Base-by-base conservation (phyloP, 2,329 filamentous ascomycete species). In the Epichloe sp. region DNA sequence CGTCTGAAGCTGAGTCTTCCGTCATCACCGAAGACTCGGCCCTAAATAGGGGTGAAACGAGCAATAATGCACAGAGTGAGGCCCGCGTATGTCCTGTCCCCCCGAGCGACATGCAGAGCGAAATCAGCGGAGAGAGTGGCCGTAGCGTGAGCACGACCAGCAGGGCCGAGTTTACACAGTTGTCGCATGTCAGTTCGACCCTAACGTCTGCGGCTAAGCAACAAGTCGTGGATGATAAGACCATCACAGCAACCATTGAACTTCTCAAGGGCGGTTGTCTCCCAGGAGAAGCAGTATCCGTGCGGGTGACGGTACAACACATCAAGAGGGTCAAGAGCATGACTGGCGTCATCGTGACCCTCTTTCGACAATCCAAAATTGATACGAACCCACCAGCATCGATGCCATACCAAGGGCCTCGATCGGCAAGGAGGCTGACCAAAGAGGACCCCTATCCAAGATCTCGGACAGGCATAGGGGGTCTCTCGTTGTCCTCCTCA, bases 301-400 rank as follows among this genome's bases (percentile, higher is more conserved):
- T 97, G 50, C 85, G 80, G 59, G 83, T 97, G 49, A 82, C 78
- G 0, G 83, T 98, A 53, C 85, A 88, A 56, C 93, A 97, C 64
- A 91, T 85, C 53, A 95, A 94, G 65, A 79, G 83, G 52, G 80
- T 97, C 61, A 88, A 91, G 70, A 97, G 89, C 63, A 77, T 95
- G 69, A 86, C 91, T 58, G 91, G 93, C 7, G 85, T 97, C 46
- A 93, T 97, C 54, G 81, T 95, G 44, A 97, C 93, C 2, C 72
- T 98, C 8, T 96, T 94, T 64, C 82, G 93, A 44, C 87, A 95
- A 65, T 89, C 89, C 23, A 82, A 88, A 53, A 91, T 97, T 44
- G 91, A 98, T 63, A 86, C 89, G 60, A 71, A 79, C 6, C 81
- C 81, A 4, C 71, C 75, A 5, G 60, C 71, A 12, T 72, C 71